A percentile compares a stretch with the other conserved stretches of the same genome.
These are phyloP conservation scores for Orobanche coerulescens DNA, from an alignment of 257 asterid genomes.

Conservation along the genomic window DNA sequence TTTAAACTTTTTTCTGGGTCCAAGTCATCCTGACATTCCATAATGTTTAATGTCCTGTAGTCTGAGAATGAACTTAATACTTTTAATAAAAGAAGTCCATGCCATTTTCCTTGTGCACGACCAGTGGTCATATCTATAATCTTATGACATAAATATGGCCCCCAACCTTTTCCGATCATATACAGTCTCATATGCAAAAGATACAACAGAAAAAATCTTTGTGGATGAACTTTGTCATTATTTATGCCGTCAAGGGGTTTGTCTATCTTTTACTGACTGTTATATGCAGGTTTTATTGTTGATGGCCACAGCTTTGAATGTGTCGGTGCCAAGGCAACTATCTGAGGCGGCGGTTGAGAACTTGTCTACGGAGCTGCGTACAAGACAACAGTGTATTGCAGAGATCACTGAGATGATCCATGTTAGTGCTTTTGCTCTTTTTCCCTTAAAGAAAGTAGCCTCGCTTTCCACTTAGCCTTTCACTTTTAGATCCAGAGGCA, in stretches of 20 bases:
- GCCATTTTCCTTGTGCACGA: background rate
- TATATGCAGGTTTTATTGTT: slow-evolving; percentile 67
- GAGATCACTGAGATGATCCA: slow-evolving; percentile 99
- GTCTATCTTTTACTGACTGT: background rate
- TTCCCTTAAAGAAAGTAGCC: background rate
- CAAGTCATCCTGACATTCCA: background rate
- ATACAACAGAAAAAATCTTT: background rate
- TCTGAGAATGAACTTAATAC: background rate
- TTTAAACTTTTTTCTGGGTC: background rate
- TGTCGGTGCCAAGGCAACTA: slow-evolving; percentile 39
- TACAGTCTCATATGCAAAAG: background rate
- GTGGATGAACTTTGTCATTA: background rate
- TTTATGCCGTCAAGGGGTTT: background rate
- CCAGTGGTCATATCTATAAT: background rate
- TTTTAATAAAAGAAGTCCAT: background rate
- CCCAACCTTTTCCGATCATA: background rate
- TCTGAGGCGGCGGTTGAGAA: slow-evolving; percentile 37
- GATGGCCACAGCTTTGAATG: slow-evolving; percentile 94
- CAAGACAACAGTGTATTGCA: slow-evolving; percentile 82
- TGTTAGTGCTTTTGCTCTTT: slow-evolving; percentile 38
- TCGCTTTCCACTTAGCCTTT: background rate
- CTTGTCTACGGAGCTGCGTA: slow-evolving; percentile 55
- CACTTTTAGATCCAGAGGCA: slow-evolving; percentile 1
- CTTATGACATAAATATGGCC: background rate
- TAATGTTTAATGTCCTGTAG: background rate